Percentiles rank a stretch among this genome's conserved stretches.
These are phyloP conservation scores for Lecanicillium sp. DNA, from an alignment of 2,329 filamentous ascomycete species.

Conservation along the genomic window DNA sequence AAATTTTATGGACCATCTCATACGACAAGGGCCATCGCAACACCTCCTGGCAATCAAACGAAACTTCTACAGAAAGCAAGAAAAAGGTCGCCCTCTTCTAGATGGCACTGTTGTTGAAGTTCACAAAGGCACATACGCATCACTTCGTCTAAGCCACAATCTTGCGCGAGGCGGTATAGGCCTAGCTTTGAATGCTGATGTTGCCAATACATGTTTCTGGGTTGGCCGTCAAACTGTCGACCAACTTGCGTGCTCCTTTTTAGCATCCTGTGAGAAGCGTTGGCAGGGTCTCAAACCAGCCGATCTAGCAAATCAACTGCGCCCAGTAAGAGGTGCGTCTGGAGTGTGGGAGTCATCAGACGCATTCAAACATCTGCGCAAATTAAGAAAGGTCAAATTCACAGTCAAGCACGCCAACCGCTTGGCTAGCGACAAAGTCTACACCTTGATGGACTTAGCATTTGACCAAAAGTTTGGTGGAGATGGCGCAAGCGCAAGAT, in stretches of 20 bases:
- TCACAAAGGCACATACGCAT: constrained; percentile 83
- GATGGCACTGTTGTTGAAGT: constrained; percentile 55
- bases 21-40: constrained; percentile 70
- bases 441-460: constrained; percentile 42
- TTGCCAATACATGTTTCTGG: constrained; percentile 90
- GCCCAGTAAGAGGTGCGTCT: constrained; percentile 22
- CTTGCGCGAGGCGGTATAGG: constrained; percentile 42
- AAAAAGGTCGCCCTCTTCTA: constrained; percentile 46
- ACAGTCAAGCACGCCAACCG: constrained; percentile 42
- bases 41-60: constrained; percentile 66
- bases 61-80: constrained; percentile 62
- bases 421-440: constrained; percentile 34
- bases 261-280: constrained; percentile 20
- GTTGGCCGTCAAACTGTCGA: constrained; percentile 30
- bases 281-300: constrained; percentile 17
- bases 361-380: constrained; percentile 45
- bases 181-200: constrained; percentile 79
- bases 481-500: constrained; percentile 40
- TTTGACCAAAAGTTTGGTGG: constrained; percentile 35
- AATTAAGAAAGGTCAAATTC: constrained; percentile 48
- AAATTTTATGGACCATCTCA: constrained; percentile 83
- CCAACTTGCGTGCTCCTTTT: constrained; percentile 26
- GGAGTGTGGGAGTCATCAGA: constrained; percentile 32
- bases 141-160: constrained; percentile 64
- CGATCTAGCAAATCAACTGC: constrained; percentile 21